phyloP scores from a whole-genome alignment of 129 eudicot genomes.

The Arctium lappa region DNA sequence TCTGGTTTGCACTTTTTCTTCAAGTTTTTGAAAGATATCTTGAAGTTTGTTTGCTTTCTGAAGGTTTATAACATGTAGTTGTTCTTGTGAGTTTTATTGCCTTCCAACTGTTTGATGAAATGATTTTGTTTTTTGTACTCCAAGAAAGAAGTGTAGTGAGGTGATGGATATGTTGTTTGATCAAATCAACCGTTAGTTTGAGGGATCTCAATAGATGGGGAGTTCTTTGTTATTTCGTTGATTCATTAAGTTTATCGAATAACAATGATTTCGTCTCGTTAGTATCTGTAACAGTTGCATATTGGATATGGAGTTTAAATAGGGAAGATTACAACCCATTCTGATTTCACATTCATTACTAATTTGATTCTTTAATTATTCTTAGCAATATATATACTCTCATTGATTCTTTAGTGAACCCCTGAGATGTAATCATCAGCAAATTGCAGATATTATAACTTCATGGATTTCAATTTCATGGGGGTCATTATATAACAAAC shows the following conservation, averaged over 20 bases:
- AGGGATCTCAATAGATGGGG: constrained; percentile 42
- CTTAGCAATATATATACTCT: constrained; percentile 8
- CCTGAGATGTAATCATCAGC: constrained; percentile 37
- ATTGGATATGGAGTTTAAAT: constrained; percentile 57
- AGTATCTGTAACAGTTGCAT: not conserved
- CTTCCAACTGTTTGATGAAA: constrained; percentile 28
- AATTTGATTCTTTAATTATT: constrained; percentile 52
- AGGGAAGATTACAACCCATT: constrained; percentile 15
- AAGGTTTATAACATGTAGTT: constrained; percentile 37
- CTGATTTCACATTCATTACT: constrained; percentile 31
- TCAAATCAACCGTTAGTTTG: constrained; percentile 46
- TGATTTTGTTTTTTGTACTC: constrained; percentile 19
- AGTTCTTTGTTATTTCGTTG: constrained; percentile 17
- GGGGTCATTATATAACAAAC: constrained; percentile 23
- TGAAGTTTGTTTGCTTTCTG: not conserved
- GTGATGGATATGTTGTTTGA: constrained; percentile 45
- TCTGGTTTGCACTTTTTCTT: not conserved
- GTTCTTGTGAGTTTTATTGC: constrained; percentile 13
- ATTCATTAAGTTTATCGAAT: not conserved
- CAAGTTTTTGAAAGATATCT: not conserved
- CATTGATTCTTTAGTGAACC: constrained; percentile 33
- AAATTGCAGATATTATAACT: constrained; percentile 23
- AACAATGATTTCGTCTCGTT: constrained; percentile 34
- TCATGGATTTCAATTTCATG: constrained; percentile 42
- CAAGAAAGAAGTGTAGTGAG: constrained; percentile 12